Percentiles rank a stretch among this genome's conserved stretches.
These are phyloP conservation scores for Paralagenidium karlingii DNA, from an alignment of 352 stramenopile species.

Conservation along the genomic window DNA sequence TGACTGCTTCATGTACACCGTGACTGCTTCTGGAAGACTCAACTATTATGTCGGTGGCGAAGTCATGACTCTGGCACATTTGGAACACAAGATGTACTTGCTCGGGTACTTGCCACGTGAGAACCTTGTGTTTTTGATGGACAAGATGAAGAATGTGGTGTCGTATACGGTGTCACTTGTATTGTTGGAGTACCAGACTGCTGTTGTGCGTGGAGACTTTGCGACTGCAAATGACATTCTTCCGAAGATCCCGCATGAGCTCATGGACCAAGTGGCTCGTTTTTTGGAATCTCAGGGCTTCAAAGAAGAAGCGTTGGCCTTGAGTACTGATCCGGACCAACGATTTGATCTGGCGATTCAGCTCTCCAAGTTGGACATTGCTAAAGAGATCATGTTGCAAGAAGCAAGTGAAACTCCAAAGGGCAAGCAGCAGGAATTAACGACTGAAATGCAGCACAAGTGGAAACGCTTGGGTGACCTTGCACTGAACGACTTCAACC, in stretches of 20 bases:
- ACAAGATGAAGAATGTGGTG: constrained; percentile 94
- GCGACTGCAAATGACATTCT: constrained; percentile 96
- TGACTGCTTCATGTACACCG: constrained; percentile 98
- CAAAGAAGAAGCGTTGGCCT: constrained; percentile 93
- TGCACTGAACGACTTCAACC: constrained; percentile 87
- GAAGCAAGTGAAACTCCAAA: constrained; percentile 16
- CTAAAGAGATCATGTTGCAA: constrained; percentile 89
- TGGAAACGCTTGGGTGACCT: constrained; percentile 96
- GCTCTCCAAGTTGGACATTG: constrained; percentile 92
- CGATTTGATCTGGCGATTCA: constrained; percentile 98
- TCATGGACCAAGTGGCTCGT: constrained; percentile 73
- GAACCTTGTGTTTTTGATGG: constrained; percentile 97
- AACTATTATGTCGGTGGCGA: constrained; percentile 99
- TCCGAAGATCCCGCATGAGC: constrained; percentile 84
- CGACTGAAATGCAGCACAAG: constrained; percentile 93
- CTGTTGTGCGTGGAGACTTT: constrained; percentile 97
- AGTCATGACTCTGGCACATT: constrained; percentile 96
- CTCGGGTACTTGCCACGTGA: constrained; percentile 98
- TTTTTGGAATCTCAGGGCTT: constrained; percentile 99
- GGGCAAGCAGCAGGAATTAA: constrained; percentile 73
- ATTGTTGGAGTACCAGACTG: constrained; percentile 98
- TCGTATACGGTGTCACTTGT: constrained; percentile 87
- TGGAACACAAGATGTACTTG: constrained; percentile 94
- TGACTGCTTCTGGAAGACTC: constrained; percentile 83
- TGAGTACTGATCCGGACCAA: constrained; percentile 93